Evolutionary conservation across 2,329 filamentous ascomycete genomes (phyloP), one percentile per base, ranked within the genome.

Genomic region (Scedosporium apiospermum): DNA sequence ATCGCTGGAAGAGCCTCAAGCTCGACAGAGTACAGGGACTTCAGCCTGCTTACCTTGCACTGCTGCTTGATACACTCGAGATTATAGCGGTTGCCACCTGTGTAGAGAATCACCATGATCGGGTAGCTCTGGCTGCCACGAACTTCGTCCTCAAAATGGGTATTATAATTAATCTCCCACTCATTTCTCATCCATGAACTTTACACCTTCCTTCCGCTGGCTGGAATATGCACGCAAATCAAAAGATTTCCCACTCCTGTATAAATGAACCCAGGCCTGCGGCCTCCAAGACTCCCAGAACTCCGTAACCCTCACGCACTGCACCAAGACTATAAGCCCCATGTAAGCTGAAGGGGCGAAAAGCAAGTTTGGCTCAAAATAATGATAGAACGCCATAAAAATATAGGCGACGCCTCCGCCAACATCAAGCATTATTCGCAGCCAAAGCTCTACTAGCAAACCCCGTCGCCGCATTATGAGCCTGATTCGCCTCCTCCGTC

Each of bases 381-480:
- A n/a, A 58, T 30, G 38, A 18, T 12, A 27, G 27, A 21, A 51
- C 34, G 34, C 34, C 34, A 18, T n/a, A 55, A 34, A 38, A 14
- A 12, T 21, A n/a, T 21, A 49, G 55, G 49, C 27, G 53, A 30
- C 27, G 18, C 6, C 12, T 12, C 18, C 58, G 34, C 34, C 44
- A 9, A 7, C 10, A 23, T 46, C 30, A 61, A 51, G 59, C 16
- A 38, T 55, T 61, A n/a, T 46, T 44, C 18, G 59, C 26, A 51
- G 42, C 46, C 18, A 64, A 51, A 12, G 65, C 65, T 58, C 38
- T 63, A 21, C 55, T 57, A 9, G 63, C 65, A 58, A 63, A 60
- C 9, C 27, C 59, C 53, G 75, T 76, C 41, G 76, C 78, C 67
- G 74, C 74, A 44, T 77, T 72, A 67, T 73, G 74, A 62, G 79